A percentile compares a stretch with the other conserved stretches of the same genome.
Conservation (phyloP, 106 monocot genomes). For the Dioscorea dumetorum region DNA sequence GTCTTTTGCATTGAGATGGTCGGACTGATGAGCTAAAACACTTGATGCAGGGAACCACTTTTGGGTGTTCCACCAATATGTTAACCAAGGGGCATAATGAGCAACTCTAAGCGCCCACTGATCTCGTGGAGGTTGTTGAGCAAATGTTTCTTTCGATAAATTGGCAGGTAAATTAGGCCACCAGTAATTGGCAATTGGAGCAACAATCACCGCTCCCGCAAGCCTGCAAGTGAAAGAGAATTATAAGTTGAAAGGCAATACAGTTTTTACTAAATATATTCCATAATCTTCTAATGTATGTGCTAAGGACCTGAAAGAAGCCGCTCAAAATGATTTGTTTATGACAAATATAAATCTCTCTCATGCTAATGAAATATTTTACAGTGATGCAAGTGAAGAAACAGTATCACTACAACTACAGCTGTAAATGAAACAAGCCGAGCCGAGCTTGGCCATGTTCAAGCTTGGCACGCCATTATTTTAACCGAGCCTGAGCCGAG, state of each 20-base stretch:
- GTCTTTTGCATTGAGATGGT: conserved; percentile 16
- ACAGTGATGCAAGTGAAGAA: too few relatives aligned
- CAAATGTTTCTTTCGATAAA: conserved; percentile 11
- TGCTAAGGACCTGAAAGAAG: background rate
- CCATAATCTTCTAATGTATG: background rate
- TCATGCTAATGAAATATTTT: background rate
- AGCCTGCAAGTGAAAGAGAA: conserved; percentile 16
- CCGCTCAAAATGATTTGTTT: background rate
- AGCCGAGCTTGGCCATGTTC: too few relatives aligned
- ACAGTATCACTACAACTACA: too few relatives aligned
- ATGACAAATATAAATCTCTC: background rate
- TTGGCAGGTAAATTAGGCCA: conserved; percentile 35
- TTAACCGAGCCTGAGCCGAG: too few relatives aligned
- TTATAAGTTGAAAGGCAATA: background rate
- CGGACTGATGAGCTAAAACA: conserved; percentile 1
- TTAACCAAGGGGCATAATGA: conserved; percentile 27
- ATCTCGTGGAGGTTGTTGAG: conserved; percentile 7
- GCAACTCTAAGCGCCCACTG: conserved; percentile 30
- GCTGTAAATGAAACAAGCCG: too few relatives aligned
- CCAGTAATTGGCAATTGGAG: conserved; percentile 35
- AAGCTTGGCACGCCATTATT: too few relatives aligned
- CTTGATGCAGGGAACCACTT: conserved; percentile 18
- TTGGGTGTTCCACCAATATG: conserved; percentile 38
- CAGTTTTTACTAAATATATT: too few relatives aligned
- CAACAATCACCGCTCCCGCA: conserved; percentile 31